Evolutionary conservation across 2,329 filamentous ascomycete genomes (phyloP), one percentile per base, ranked within the genome.

Genomic region (Scedosporium minutisporum): DNA sequence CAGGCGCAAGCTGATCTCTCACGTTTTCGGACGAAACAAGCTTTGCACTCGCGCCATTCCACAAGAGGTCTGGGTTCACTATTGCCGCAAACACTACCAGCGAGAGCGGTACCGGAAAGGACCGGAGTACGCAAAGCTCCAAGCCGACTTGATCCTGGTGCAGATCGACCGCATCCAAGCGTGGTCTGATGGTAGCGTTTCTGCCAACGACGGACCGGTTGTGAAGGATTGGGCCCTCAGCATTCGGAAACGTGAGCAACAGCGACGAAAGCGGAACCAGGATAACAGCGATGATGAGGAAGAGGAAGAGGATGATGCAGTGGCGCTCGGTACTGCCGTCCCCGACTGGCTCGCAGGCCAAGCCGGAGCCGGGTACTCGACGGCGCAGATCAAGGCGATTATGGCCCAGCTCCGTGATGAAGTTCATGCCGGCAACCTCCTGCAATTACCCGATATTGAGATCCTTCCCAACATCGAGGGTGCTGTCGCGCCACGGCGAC

Each of bases 11-110:
- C 86, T 88, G 4, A 88, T 93, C 64, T 91, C 88, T 0, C 89
- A 95, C 69, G 83, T 93, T 62, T 93, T 93, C 67, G 90, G 90
- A 23, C 84, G 91, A 44, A 95, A 95, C 78, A 95, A 95, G 74
- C 79, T 83, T 6, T 88, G 86, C 69, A 95, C 90, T 0, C 82
- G 87, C 41, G 78, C 80, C 55, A 90, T 95, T 58, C 88, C 88
- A 0, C 75, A 82, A 5, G 74, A 83, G 23, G 82, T 90, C 2
- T 93, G 89, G 89, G 84, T 91, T 0, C 84, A 88, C 68, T 88
- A 85, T 70, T 95, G 91, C 72, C 84, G 90, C 42, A 93, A 93
- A 70, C 88, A 93, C 69, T 95, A 95, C 71, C 91, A 95, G 73
- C 84, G 90, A 6, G 82, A 81, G 53, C 80, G 87, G 0, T 93